Conservation (phyloP, 306 rosid genomes). For the Cicer bijugum region DNA sequence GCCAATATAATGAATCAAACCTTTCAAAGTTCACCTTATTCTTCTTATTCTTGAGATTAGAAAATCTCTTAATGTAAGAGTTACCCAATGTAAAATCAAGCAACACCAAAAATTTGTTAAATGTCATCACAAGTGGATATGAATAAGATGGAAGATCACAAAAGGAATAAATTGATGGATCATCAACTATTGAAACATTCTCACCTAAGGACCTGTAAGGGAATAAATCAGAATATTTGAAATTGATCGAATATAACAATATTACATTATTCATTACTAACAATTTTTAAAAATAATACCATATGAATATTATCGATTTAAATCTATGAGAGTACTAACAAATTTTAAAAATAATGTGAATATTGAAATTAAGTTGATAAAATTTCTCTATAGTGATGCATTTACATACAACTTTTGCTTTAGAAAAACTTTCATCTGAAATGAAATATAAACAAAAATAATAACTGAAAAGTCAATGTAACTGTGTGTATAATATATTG, state of each 20-base stretch:
- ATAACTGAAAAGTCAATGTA: no score
- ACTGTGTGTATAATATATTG: no score
- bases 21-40: conserved; percentile 68
- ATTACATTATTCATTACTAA: not conserved
- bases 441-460: no score
- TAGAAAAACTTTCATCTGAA: no score
- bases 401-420: no score
- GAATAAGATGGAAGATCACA: conserved; percentile 44
- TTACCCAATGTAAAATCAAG: conserved; percentile 64
- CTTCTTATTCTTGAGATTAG: conserved; percentile 32
- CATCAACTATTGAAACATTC: conserved; percentile 38
- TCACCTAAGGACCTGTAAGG: not conserved
- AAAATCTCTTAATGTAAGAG: conserved; percentile 60
- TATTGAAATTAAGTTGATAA: not conserved
- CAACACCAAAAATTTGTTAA: conserved; percentile 72
- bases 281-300: no score
- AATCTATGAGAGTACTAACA: no score
- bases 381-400: no score
- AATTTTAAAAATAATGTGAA: not conserved
- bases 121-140: conserved; percentile 73
- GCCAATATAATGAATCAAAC: conserved; percentile 71
- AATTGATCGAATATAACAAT: not conserved
- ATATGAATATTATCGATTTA: no score
- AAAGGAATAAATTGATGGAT: conserved; percentile 53
- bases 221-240: not conserved